A percentile compares a stretch with the other conserved stretches of the same genome.
phyloP scores from a whole-genome alignment of 73 alveolate genomes.

The Paramecium pentaurelia region DNA sequence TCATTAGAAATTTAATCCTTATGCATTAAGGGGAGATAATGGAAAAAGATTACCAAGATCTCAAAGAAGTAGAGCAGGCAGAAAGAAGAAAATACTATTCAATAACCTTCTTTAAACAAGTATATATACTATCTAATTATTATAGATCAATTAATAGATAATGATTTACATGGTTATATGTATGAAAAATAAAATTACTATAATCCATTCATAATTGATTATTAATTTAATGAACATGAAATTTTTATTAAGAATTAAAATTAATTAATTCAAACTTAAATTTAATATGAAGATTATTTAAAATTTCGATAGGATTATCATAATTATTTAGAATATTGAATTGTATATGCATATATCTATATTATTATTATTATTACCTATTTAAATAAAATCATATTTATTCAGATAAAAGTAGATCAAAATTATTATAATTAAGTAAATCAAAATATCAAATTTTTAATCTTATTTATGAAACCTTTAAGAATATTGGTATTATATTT shows the following conservation, averaged over 20 bases:
- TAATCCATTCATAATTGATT: not conserved
- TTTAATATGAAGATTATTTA: not conserved
- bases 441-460: too few species aligned
- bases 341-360: not conserved
- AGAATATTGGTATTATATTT: too few species aligned
- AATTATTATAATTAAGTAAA: too few species aligned
- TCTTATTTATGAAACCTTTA: too few species aligned
- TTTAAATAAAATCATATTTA: not conserved
- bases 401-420: too few species aligned
- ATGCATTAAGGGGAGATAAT: not conserved
- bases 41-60: conserved; percentile 29
- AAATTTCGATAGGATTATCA: not conserved
- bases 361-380: not conserved
- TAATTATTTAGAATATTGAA: not conserved
- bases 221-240: not conserved
- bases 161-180: not conserved
- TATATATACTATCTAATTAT: not conserved
- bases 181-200: not conserved
- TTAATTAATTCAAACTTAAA: not conserved
- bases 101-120: not conserved
- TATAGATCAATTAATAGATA: not conserved
- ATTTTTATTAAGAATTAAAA: not conserved
- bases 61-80: conserved; percentile 13
- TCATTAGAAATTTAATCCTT: conserved; percentile 43
- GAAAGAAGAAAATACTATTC: not conserved